These are phyloP conservation scores for Ramalina intermedia DNA, from an alignment of 495 filamentous ascomycete genomes.

Conservation along the genomic window DNA sequence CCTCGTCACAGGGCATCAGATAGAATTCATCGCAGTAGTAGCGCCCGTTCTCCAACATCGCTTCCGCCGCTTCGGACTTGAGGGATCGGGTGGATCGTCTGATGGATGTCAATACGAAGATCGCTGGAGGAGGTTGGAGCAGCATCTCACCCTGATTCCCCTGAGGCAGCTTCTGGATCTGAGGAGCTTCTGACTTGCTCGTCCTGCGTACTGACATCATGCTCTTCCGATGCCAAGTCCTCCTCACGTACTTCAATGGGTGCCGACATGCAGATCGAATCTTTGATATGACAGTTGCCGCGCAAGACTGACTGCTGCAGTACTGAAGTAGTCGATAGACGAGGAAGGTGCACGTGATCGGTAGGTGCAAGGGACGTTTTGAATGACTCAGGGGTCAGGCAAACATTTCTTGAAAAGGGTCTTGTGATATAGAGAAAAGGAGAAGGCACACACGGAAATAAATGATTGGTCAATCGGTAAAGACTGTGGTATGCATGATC, in stretches of 20 bases:
- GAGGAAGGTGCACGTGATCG: too few relatives aligned
- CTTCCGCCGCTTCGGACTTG: conserved; percentile 39
- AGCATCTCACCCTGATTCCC: conserved; percentile 12
- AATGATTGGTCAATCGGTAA: not conserved
- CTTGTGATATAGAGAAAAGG: too few relatives aligned
- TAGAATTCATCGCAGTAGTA: conserved; percentile 53
- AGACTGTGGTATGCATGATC: not conserved
- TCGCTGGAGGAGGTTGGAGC: not conserved
- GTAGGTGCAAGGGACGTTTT: too few relatives aligned
- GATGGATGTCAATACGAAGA: conserved; percentile 10
- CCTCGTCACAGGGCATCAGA: conserved; percentile 63
- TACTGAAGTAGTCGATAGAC: too few relatives aligned
- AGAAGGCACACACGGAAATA: not conserved
- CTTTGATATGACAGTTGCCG: too few relatives aligned
- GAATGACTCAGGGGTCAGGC: too few relatives aligned
- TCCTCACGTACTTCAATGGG: conserved; percentile 9
- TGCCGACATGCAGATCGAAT: not conserved
- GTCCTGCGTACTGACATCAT: not conserved
- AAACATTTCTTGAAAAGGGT: too few relatives aligned
- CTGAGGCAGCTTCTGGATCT: conserved; percentile 9
- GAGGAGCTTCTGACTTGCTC: conserved; percentile 4
- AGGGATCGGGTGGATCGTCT: conserved; percentile 47
- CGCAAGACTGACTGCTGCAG: too few relatives aligned
- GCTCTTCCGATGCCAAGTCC: not conserved
- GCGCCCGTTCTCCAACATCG: conserved; percentile 47